Base-by-base conservation (phyloP, 768 basidiomycete genomes). In the Pleurotus tuoliensis region DNA sequence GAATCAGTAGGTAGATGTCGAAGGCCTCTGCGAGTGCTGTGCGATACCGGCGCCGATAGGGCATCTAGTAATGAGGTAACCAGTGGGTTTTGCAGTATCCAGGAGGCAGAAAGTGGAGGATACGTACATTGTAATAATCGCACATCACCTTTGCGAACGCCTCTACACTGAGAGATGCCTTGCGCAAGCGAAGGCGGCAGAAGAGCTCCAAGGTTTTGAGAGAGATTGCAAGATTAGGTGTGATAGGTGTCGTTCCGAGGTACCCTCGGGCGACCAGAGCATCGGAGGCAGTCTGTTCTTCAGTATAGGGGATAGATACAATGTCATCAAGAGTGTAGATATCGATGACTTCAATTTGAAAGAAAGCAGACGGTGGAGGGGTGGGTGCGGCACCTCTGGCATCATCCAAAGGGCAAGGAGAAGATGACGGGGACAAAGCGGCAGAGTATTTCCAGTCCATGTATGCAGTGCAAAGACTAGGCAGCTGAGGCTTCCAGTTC, bases 121-220 rank as follows among this genome's bases (percentile, higher is more conserved):
- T 6, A 30, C 55, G 30, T 22, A 60, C 47, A 11, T 61, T 39
- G 12, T 74, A 66, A 18, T 71, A 24, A 50, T 73, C 67, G 27
- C 67, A 70, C 0, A 74, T 56, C 1, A 55, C 54, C 47, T 69
- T 70, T 18, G 65, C 49, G 44, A 71, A 69, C 6, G 66, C 58
- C 47, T 73, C 59, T 9, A 67, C 60, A 0, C 66, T 51, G 2
- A 73, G 61, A 20, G 61, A 62, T 16, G 69, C 69, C 39, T 63
- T 69, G 7, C 60, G 52, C 1, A 64, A 61, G 47, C 59, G 61
- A 9, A 39, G 39, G 3, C 20, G 51, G 12, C 61, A 61, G 47
- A 56, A 72, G 1, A 67, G 45, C 37, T 71, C 64, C 2, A 72
- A 57, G 3, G 63, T 48, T 2, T 58, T 51, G 1, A 61, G 58